Evolutionary conservation across 2,329 filamentous ascomycete species (phyloP), one percentile per base, ranked within the genome.

Genomic region (Immersiporthe knoxdaviesiana): DNA sequence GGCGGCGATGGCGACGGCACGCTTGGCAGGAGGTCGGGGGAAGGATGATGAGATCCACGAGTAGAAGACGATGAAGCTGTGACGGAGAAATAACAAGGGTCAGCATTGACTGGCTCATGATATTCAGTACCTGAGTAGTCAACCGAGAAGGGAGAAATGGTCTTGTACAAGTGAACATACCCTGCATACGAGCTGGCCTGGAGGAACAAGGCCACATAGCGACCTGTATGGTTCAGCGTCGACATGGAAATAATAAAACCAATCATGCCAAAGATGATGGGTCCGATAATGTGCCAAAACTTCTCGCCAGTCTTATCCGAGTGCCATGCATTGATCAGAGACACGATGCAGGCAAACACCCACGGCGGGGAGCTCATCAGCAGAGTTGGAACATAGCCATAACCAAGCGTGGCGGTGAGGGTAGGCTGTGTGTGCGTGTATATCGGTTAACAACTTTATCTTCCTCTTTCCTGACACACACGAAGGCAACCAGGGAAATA

Each of bases 201-300:
- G 0, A 90, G 80, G 79, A 90, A 89, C 21, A 89, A 82, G 1
- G 87, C 86, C 6, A 89, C 76, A 76, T 89, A 90, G 65, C 87
- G 85, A 8, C 85, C 87, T 1, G 85, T 85, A 1, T 83, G 77
- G 73, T 86, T 87, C 35, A 82, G 75, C 0, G 87, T 89, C 2
- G 83, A 82, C 84, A 89, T 88, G 78, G 82, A 84, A 74, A 89
- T 89, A 75, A 89, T 74, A 77, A 89, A 89, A 27, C 87, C 87
- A 11, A 84, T 73, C 1, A 87, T 75, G n/a, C 86, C 86, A 58
- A 85, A 79, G 56, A 80, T 69, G 58, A 88, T 84, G 5, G 86
- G 86, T 4, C 83, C 81, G 21, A 81, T 77, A 68, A 88, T 87
- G 76, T 90, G 87, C 81, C 84, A 87, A 77, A 87, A 88, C 81